phyloP scores from a whole-genome alignment of 208 protist species.

The Leishmania tropica region DNA sequence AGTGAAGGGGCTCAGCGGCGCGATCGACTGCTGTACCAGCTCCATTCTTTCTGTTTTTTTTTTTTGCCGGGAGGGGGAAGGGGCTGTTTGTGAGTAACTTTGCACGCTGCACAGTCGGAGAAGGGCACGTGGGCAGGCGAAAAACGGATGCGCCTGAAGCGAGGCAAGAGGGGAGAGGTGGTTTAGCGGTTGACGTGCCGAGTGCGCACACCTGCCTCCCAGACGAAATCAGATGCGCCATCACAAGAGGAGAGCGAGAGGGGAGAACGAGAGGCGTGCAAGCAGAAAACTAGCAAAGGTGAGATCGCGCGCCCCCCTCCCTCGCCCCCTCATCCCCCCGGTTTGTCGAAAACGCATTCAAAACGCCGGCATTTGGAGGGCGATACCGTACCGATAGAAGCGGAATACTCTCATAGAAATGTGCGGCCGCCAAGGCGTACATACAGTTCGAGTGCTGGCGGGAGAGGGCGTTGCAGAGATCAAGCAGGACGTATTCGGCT shows the following conservation, averaged over 20 bases:
- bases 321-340: too few species aligned
- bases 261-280: not conserved
- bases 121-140: not conserved
- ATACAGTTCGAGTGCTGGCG: not conserved
- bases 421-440: too few species aligned
- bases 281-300: too few species aligned
- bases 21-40: slow-evolving; percentile 32
- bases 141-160: not conserved
- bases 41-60: slow-evolving; percentile 42
- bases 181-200: not conserved
- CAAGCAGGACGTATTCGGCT: not conserved
- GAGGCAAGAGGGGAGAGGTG: not conserved
- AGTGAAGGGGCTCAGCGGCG: slow-evolving; percentile 71
- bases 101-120: not conserved
- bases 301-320: not conserved
- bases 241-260: not conserved
- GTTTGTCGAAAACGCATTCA: not conserved
- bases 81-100: not conserved
- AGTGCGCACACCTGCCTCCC: not conserved
- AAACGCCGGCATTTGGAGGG: too few species aligned
- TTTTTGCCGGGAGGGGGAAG: not conserved
- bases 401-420: not conserved
- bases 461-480: not conserved
- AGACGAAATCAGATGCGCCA: not conserved
- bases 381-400: too few species aligned